These are phyloP conservation scores for Pyracantha coccinea DNA, from an alignment of 331 rosid genomes.

Conservation along the genomic window DNA sequence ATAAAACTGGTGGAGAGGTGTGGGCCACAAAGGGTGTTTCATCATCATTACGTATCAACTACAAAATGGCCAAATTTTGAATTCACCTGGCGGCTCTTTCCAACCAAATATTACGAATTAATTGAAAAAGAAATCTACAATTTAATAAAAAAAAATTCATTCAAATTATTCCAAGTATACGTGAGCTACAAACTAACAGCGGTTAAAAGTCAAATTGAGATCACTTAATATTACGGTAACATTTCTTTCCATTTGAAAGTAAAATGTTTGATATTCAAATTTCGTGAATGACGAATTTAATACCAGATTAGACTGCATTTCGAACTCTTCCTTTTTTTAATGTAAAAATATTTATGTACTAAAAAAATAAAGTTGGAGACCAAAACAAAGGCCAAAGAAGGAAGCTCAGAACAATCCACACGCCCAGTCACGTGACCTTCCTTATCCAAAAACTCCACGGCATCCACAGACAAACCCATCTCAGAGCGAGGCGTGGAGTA, in stretches of 20 bases:
- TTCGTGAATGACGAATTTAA: accelerated
- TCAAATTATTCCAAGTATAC: no score
- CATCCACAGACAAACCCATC: conserved; percentile 1
- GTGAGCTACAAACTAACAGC: no score
- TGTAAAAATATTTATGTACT: no score
- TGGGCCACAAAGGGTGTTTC: background rate
- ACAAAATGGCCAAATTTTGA: background rate
- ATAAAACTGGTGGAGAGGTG: background rate
- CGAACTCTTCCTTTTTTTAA: no score
- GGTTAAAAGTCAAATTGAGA: no score
- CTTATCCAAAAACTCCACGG: conserved; percentile 12
- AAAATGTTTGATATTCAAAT: no score
- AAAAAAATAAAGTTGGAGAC: background rate
- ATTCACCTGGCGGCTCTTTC: background rate
- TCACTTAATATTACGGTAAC: no score
- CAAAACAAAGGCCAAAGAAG: background rate
- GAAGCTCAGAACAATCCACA: conserved; percentile 4
- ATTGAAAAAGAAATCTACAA: no score
- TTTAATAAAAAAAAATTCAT: no score
- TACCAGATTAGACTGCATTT: no score
- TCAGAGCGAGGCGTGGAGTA: conserved; percentile 52
- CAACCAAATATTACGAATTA: background rate
- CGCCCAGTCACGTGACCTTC: conserved; percentile 17
- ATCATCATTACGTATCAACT: background rate
- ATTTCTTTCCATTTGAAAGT: no score